Conservation (phyloP, 768 basidiomycete species). For the Mycena olivaceomarginata region DNA sequence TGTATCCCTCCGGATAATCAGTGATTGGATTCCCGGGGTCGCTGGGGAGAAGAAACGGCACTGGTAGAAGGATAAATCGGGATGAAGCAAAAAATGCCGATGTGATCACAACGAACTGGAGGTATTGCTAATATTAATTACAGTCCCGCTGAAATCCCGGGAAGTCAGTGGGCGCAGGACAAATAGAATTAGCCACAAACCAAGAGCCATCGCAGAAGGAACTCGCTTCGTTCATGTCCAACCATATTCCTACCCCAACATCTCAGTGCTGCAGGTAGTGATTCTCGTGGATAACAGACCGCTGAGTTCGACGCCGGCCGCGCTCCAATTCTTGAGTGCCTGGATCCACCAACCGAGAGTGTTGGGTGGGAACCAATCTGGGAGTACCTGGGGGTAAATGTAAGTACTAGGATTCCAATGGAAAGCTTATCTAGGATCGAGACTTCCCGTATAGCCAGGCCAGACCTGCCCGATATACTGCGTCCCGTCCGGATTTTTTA, state of each 20-base stretch:
- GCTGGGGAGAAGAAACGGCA: too few relatives aligned
- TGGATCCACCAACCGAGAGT: constrained; percentile 78
- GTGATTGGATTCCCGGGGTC: too few relatives aligned
- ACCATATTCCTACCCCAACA: constrained; percentile 70
- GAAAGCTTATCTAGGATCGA: too few relatives aligned
- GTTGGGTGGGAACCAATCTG: constrained; percentile 76
- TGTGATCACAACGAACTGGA: too few relatives aligned
- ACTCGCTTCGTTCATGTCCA: constrained; percentile 81
- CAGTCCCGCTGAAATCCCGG: too few relatives aligned
- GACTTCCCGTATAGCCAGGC: constrained; percentile 79
- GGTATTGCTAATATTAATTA: too few relatives aligned
- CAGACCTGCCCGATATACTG: constrained; percentile 86
- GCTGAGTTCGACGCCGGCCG: constrained; percentile 67
- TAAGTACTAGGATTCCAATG: too few relatives aligned
- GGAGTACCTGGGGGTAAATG: constrained; percentile 64
- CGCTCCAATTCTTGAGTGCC: constrained; percentile 72
- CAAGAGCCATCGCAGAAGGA: constrained; percentile 81
- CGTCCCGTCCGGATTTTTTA: constrained; percentile 85
- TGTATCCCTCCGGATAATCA: too few relatives aligned
- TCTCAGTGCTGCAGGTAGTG: too few relatives aligned
- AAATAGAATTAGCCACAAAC: constrained; percentile 45
- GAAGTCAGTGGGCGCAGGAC: too few relatives aligned
- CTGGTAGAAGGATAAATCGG: too few relatives aligned
- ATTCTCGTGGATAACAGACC: constrained; percentile 12
- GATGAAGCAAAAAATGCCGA: too few relatives aligned